Evolutionary conservation across 1,284 basidiomycete species (phyloP), one percentile per base, ranked within the genome.

Genomic region (Ustilago esculenta): DNA sequence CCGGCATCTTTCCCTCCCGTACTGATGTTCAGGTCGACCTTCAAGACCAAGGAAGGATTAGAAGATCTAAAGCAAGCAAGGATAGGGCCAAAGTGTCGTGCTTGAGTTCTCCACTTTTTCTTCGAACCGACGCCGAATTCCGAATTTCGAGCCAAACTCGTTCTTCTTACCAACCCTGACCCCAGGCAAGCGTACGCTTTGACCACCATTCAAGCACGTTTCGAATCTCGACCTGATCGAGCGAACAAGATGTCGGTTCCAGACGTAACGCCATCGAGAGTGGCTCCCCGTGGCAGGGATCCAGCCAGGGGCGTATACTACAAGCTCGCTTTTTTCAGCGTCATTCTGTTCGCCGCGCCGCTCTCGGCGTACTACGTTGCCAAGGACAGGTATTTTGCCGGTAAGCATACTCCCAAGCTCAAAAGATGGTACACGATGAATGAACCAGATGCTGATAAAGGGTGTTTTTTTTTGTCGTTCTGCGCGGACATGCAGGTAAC

Each of bases 261-360:
- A 2, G 53, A 61, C 15, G 41, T 61, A 7, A 76, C 71, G 30
- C 75, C 75, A 1, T 76, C 72, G 2, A 60, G 61, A 12, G 61
- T 75, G 9, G 73, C 60, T 7, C 73, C 73, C 7, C 30, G 66
- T 5, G 73, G 73, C n/a, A 24, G 27, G 6, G 73, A 77, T 33
- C 73, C 75, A n/a, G 65, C 72, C 1, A 72, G 69, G 14, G 58
- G 67, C 15, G 79, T 81, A 4, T 80, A 80, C 65, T 64, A 55
- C 54, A 81, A 81, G 51, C 68, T 81, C 2, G 76, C 64, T 10
- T 56, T 80, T 40, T 81, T 81, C 58, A 68, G 61, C 32, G 52
- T 75, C 1, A 71, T 75, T 2, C 56, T 81, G 24, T 81, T 81
- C 51, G 75, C 68, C 2, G 72, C 73, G 10, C 80, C 80, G 1